Base-by-base conservation (phyloP, 345 rosid genomes). In the Linum trigynum region DNA sequence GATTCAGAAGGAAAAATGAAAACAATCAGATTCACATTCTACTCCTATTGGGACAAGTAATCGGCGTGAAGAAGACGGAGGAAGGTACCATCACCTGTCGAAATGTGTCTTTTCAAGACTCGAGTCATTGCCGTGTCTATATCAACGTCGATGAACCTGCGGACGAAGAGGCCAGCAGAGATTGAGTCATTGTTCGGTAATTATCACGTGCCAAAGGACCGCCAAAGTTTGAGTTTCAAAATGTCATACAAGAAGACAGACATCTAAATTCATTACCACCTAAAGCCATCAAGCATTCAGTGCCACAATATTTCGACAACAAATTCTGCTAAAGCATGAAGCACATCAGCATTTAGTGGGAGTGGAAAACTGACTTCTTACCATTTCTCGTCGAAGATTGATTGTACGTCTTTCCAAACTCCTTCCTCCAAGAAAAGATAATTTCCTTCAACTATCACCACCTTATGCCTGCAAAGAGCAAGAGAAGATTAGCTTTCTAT, bases 341-440 rank as follows among this genome's bases (percentile, higher is more conserved):
- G 53, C 15, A 15, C 9, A 48, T 9, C 3, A 10, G 53, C 53
- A 74, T 38, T 41, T 38, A 62, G 40, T 51, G 57, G 16, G 57
- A 55, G n/a, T 36, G 41, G 32, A 69, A 23, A 23, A 63, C 23
- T 39, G 1, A 53, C 61, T 59, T 60, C 80, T 78, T 80, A 90
- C 99, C 99, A 94, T 69, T 88, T 94, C 80, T 90, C 97, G 70
- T 94, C 90, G 55, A 91, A 88, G 70, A 87, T 70, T 35, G 80
- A 75, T 0, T 85, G 83, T n/a, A 88, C 55, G 64, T 91, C 95
- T 81, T 80, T 82, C 99, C 97, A 91, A 73, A 62, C 62, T 67
- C 85, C 96, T 12, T 75, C 87, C 55, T 84, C 87, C 65, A 87
- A 67, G 40, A 90, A 57, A 7, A 94, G 67, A 70, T 91, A 91